These are phyloP conservation scores for Pyrenula massariospora DNA, from an alignment of 495 filamentous ascomycete species.

Conservation along the genomic window DNA sequence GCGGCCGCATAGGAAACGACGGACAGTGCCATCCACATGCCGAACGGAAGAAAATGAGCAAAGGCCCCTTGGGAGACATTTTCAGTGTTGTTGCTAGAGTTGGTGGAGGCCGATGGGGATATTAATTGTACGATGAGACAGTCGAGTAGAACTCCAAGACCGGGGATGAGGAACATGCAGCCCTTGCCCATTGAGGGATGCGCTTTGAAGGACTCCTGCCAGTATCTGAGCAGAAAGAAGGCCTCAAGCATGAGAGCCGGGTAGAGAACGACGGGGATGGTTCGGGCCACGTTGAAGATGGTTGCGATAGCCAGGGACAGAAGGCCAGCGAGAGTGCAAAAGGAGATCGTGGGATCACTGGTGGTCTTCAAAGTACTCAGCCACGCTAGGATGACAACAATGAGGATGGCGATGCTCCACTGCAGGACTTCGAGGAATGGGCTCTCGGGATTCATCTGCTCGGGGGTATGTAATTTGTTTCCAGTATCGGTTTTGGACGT, in stretches of 20 bases:
- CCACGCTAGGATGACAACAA: neutral
- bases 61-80: neutral
- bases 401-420: neutral
- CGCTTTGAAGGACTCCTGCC: neutral
- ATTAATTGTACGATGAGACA: neutral
- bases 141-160: neutral
- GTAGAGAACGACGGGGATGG: neutral
- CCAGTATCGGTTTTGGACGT: too few species aligned
- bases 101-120: neutral
- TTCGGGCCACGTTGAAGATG: neutral
- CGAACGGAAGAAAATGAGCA: neutral
- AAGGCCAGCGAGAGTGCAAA: neutral
- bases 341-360: neutral
- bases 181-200: neutral
- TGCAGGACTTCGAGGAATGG: neutral
- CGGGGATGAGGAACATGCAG: neutral
- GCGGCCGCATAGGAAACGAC: neutral
- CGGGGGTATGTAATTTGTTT: too few species aligned
- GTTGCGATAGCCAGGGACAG: neutral
- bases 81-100: neutral
- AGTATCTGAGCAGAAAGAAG: neutral
- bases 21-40: neutral
- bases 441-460: too few species aligned
- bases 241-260: neutral
- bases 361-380: neutral